Evolutionary conservation across 1,139 yeast genomes (phyloP).

Genomic region (Lodderomyces jiufengensis): DNA sequence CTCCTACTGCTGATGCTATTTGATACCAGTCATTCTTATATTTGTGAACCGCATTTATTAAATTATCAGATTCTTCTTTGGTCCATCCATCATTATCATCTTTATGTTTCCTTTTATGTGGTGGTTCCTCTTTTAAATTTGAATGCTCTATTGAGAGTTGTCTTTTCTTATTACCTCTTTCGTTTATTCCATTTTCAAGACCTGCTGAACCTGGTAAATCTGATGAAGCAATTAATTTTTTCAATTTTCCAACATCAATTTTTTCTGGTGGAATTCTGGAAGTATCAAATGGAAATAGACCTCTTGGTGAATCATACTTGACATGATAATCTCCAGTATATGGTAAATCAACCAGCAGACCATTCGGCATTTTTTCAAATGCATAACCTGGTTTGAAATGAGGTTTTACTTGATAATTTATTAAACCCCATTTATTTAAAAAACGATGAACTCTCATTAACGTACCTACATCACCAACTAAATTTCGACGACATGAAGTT

Average conservation of each 20-base stretch:
- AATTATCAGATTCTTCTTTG: constrained; percentile 50
- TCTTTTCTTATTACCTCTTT: no score
- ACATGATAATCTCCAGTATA: constrained; percentile 66
- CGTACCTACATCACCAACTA: constrained; percentile 95
- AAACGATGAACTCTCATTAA: constrained; percentile 87
- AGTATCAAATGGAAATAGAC: constrained; percentile 89
- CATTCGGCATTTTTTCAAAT: constrained; percentile 55
- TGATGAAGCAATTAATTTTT: constrained; percentile 35
- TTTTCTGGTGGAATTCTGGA: constrained; percentile 54
- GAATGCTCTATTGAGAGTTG: constrained; percentile 1
- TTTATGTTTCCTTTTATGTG: constrained; percentile 5
- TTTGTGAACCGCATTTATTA: constrained; percentile 61
- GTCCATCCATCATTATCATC: constrained; percentile 59
- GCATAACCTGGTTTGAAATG: constrained; percentile 61
- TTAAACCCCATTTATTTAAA: constrained; percentile 92
- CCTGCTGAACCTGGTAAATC: no score
- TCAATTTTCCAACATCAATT: constrained; percentile 56
- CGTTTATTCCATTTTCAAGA: no score
- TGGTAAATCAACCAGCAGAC: constrained; percentile 49
- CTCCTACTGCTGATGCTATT: constrained; percentile 59
- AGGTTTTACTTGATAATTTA: constrained; percentile 86
- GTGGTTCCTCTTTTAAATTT: not conserved
- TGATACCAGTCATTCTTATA: constrained; percentile 71
- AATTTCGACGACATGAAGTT: constrained; percentile 90
- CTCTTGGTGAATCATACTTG: constrained; percentile 87